A percentile compares a stretch with the other conserved stretches of the same genome.
Evolutionary conservation across 176 grass and related monocot species (phyloP).

Genomic region (Juncus effusus): DNA sequence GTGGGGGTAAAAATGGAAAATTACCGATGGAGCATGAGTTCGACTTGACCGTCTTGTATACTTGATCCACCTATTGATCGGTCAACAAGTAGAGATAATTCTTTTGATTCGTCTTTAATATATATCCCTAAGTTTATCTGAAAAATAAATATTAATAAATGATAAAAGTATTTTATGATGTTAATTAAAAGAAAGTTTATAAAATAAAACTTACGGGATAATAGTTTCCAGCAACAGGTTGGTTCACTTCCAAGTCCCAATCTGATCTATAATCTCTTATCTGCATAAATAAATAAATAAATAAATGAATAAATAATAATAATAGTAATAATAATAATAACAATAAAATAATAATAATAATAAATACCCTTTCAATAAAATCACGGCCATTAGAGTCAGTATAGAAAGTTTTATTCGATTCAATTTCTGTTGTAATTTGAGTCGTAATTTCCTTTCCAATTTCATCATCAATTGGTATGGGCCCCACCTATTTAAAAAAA

Average conservation of each 20-base stretch:
- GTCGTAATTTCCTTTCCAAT: slow-evolving; percentile 42
- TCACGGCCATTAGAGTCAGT: slow-evolving; percentile 50
- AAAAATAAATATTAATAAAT: slow-evolving; percentile 25
- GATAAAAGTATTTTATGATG: not conserved
- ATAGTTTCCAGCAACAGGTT: slow-evolving; percentile 55
- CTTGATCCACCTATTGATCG: slow-evolving; percentile 46
- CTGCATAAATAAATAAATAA: slow-evolving; percentile 21
- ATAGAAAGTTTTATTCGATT: slow-evolving; percentile 43
- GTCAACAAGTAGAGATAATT: slow-evolving; percentile 49
- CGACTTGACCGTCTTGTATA: slow-evolving; percentile 47
- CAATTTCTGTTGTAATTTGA: slow-evolving; percentile 34
- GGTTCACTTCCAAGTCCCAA: slow-evolving; percentile 40
- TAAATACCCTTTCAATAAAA: slow-evolving; percentile 45
- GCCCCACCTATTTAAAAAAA: slow-evolving; percentile 26
- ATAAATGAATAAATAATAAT: not conserved
- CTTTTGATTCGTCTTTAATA: slow-evolving; percentile 35
- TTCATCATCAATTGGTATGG: slow-evolving; percentile 34
- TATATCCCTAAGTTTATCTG: slow-evolving; percentile 48
- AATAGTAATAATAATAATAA: slow-evolving; percentile 13
- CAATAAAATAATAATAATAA: not conserved
- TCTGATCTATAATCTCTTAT: slow-evolving; percentile 50
- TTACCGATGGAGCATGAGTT: slow-evolving; percentile 54
- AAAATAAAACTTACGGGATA: slow-evolving; percentile 40
- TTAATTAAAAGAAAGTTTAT: not conserved
- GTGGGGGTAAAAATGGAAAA: not conserved